Base-by-base conservation (phyloP, 2,329 filamentous ascomycete species). In the Nemania diffusa region DNA sequence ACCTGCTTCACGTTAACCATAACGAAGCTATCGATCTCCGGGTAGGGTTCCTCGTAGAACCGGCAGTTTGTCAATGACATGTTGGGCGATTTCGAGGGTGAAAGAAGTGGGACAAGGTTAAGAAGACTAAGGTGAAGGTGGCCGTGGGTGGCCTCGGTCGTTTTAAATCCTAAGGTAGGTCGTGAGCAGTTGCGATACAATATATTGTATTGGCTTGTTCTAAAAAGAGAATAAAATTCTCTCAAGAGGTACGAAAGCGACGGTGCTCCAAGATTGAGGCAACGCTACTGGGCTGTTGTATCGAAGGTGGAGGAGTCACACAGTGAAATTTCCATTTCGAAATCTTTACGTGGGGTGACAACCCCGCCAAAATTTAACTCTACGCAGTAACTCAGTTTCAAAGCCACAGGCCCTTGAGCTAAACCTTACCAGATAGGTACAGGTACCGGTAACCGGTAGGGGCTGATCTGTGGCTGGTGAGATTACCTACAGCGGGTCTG, bases 1-100 rank as follows among this genome's bases (percentile, higher is more conserved):
- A 94, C 92, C 90, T 97, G 94, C 89, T 97, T 97, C 77, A 98
- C 96, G 83, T 98, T 99, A 81, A 99, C 96, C 96, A 99, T 99
- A 80, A 99, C 97, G 84, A 97, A 98, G 87, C 93, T 97, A 84
- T 99, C 96, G 80, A 99, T 95, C 87, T 98, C 96, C 67, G 94
- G 94, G 79, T 92, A 97, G 84, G 97, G 97, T 85, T 97, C 93
- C 87, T 97, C 94, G 82, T 97, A 97, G 84, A 97, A 97, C 78
- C 94, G 93, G 83, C 92, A 97, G 85, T 97, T 97, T 80, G 92
- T 96, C 85, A 97, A 90, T 84, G 94, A 97, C 92, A 97, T 97
- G 78, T 80, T 92, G 88, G 86, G 84, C 85, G 83, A 61, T 69
- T 58, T 71, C 59, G 57, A 69, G 61, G 62, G 60, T 69, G 71